Conservation (phyloP, 2,329 filamentous ascomycete species). For the Venturia asperata region DNA sequence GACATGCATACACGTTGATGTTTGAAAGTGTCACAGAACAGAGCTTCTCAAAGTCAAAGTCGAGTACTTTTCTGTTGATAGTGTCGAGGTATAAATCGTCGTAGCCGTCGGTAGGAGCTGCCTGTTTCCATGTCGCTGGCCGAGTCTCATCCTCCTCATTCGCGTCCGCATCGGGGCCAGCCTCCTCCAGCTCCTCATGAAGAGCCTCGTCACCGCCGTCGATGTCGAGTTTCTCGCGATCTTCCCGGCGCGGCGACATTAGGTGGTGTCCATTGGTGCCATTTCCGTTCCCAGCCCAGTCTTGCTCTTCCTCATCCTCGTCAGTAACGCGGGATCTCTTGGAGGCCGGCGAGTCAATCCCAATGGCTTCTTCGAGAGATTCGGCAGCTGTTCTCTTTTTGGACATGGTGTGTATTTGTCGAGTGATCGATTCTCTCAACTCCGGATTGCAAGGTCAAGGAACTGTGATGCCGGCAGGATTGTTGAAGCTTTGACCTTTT, state of each 20-base stretch:
- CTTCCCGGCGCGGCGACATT: slow-evolving; percentile 25
- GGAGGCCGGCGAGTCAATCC: slow-evolving; percentile 40
- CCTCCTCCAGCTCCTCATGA: slow-evolving; percentile 33
- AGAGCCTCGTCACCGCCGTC: slow-evolving; percentile 31
- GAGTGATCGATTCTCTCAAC: not conserved
- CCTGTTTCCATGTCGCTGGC: slow-evolving; percentile 55
- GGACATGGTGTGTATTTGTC: slow-evolving; percentile 23
- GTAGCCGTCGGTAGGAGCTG: slow-evolving; percentile 78
- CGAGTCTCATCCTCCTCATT: slow-evolving; percentile 33
- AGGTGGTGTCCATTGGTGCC: slow-evolving; percentile 28
- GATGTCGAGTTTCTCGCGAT: slow-evolving; percentile 30
- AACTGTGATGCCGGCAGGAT: not conserved
- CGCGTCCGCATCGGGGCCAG: slow-evolving; percentile 27
- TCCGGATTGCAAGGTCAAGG: not conserved
- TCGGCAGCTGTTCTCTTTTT: slow-evolving; percentile 41
- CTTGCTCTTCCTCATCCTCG: slow-evolving; percentile 31
- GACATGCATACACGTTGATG: slow-evolving; percentile 96
- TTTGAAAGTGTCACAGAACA: slow-evolving; percentile 94
- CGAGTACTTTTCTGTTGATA: slow-evolving; percentile 83
- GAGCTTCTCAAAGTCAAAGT: slow-evolving; percentile 98
- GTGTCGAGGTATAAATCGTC: slow-evolving; percentile 96
- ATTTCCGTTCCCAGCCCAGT: slow-evolving; percentile 23
- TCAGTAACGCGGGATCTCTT: slow-evolving; percentile 43
- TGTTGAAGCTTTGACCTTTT: not conserved
- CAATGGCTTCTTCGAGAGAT: slow-evolving; percentile 36